Percentiles rank a stretch among this genome's conserved stretches.
These are phyloP conservation scores for Cladosporium colombiae DNA, from an alignment of 2,329 filamentous ascomycete genomes.

Conservation along the genomic window DNA sequence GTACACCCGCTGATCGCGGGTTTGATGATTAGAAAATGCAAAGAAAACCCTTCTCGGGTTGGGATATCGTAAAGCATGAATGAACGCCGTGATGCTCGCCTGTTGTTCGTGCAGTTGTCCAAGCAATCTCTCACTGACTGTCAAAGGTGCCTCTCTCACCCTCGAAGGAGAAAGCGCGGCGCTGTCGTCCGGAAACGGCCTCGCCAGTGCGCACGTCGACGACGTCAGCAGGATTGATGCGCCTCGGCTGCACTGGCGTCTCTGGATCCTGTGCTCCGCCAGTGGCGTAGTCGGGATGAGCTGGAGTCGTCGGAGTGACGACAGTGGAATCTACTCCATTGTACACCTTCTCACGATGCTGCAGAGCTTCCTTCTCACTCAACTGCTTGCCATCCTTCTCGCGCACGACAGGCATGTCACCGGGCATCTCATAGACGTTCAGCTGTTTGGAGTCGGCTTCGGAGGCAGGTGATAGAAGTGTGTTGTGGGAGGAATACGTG, in stretches of 20 bases:
- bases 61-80: conserved; percentile 14
- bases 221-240: conserved; percentile 31
- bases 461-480: conserved; percentile 29
- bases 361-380: conserved; percentile 52
- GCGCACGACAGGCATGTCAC: conserved; percentile 56
- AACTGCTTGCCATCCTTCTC: conserved; percentile 51
- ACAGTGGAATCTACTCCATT: conserved; percentile 44
- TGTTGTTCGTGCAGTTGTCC: background rate
- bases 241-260: conserved; percentile 23
- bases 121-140: background rate
- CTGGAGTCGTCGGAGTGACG: conserved; percentile 7
- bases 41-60: background rate
- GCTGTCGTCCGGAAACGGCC: conserved; percentile 4
- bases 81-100: background rate
- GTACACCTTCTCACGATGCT: conserved; percentile 46
- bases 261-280: conserved; percentile 3
- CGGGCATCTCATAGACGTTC: conserved; percentile 52
- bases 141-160: conserved; percentile 15
- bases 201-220: conserved; percentile 23
- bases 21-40: background rate
- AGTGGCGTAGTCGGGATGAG: background rate
- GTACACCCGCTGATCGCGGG: conserved; percentile 5
- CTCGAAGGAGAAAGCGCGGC: conserved; percentile 20
- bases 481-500: conserved; percentile 29
- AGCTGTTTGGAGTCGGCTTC: conserved; percentile 34